These are phyloP conservation scores for Chlamydomonas sphaeroides DNA, from an alignment of 139 green algal species.

Conservation along the genomic window DNA sequence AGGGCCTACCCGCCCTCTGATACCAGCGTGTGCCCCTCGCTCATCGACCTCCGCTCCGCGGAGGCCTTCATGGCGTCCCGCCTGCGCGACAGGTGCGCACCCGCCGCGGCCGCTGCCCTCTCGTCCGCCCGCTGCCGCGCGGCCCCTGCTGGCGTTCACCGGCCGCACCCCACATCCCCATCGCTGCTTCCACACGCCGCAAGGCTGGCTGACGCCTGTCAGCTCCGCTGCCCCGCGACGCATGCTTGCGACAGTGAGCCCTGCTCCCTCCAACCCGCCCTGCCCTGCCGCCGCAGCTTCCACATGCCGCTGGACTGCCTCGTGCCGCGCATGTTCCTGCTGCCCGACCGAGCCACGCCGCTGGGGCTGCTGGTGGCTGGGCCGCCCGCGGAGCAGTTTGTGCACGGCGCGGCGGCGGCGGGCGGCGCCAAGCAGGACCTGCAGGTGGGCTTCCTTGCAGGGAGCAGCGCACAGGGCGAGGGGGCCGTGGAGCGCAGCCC, in stretches of 20 bases:
- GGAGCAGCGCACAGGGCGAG: too few relatives aligned
- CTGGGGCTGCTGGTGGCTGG: constrained; percentile 1
- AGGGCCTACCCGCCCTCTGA: not conserved
- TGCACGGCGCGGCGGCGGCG: not conserved
- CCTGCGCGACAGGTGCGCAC: not conserved
- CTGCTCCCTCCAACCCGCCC: too few relatives aligned
- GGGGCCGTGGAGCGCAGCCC: too few relatives aligned
- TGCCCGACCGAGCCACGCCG: constrained; percentile 6
- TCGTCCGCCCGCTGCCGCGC: too few relatives aligned
- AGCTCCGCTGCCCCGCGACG: too few relatives aligned
- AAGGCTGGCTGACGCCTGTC: too few relatives aligned
- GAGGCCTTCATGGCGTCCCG: not conserved
- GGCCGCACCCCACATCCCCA: too few relatives aligned
- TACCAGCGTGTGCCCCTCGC: not conserved
- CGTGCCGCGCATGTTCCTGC: constrained; percentile 28
- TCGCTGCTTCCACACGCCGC: too few relatives aligned
- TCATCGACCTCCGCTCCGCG: constrained; percentile 14
- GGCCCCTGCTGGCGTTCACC: too few relatives aligned
- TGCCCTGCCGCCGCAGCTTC: constrained; percentile 6
- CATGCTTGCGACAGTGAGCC: too few relatives aligned
- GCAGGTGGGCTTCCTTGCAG: too few relatives aligned
- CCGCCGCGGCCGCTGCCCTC: too few relatives aligned
- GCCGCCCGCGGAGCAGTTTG: not conserved
- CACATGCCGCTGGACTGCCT: constrained; percentile 1
- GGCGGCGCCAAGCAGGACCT: constrained; percentile 4